These are phyloP conservation scores for Aspergillus pseudoterreus DNA, from an alignment of 2,329 filamentous ascomycete genomes.

Conservation along the genomic window DNA sequence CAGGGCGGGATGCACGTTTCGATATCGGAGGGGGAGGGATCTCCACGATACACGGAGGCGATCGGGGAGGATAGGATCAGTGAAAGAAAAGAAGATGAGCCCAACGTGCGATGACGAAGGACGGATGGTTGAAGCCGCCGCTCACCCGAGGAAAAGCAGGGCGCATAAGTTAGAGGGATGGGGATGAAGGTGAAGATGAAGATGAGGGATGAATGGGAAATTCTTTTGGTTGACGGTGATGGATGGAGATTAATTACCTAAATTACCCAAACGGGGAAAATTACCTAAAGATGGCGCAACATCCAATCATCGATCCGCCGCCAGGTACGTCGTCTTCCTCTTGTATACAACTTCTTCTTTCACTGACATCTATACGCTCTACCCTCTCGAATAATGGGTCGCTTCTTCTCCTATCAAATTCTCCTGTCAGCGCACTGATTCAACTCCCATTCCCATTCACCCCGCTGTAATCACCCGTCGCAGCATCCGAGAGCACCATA, in stretches of 20 bases:
- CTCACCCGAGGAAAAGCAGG: conserved; percentile 18
- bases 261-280: no score
- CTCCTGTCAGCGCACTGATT: no score
- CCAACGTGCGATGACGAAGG: conserved; percentile 11
- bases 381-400: no score
- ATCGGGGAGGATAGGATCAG: neutral
- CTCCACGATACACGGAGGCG: neutral
- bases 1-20: conserved; percentile 8
- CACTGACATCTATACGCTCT: neutral
- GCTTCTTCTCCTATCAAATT: no score
- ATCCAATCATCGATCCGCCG: no score
- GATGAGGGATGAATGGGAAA: neutral
- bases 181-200: neutral
- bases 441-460: no score
- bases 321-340: neutral
- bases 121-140: conserved; percentile 16
- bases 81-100: neutral
- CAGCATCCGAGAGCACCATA: neutral
- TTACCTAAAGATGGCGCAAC: neutral
- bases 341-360: neutral
- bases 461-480: neutral
- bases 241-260: neutral
- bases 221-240: neutral
- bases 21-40: conserved; percentile 8
- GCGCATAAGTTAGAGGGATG: neutral